phyloP scores from a whole-genome alignment of 2,329 filamentous ascomycete genomes.

The Colletotrichum coccodes region DNA sequence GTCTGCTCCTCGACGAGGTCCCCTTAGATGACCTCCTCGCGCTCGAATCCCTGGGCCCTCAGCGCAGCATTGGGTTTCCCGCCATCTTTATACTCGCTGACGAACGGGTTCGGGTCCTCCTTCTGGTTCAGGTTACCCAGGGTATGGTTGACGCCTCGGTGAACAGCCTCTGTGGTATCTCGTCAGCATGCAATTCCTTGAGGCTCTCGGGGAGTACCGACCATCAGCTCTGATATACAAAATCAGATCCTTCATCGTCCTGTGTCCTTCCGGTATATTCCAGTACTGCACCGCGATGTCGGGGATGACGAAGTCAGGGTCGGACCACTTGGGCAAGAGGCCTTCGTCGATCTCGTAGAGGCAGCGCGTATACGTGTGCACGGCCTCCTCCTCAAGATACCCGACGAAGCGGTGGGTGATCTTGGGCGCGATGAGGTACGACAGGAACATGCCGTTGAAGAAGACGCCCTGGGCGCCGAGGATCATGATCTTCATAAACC shows the following conservation, averaged over 20 bases:
- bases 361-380: slow-evolving; percentile 92
- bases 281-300: slow-evolving; percentile 93
- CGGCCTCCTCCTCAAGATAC: slow-evolving; percentile 96
- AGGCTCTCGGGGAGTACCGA: slow-evolving; percentile 7
- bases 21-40: slow-evolving; percentile 77
- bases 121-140: slow-evolving; percentile 87
- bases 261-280: slow-evolving; percentile 87
- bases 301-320: slow-evolving; percentile 77
- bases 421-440: slow-evolving; percentile 86
- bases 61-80: slow-evolving; percentile 74
- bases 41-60: slow-evolving; percentile 81
- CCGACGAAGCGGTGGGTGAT: slow-evolving; percentile 96
- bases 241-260: slow-evolving; percentile 87
- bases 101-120: slow-evolving; percentile 92
- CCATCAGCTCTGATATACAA: slow-evolving; percentile 86
- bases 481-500: slow-evolving; percentile 93
- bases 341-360: slow-evolving; percentile 88
- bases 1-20: not conserved
- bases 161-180: slow-evolving; percentile 74
- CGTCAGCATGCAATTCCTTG: not conserved
- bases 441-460: slow-evolving; percentile 92
- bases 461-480: slow-evolving; percentile 94
- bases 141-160: slow-evolving; percentile 96
- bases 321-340: slow-evolving; percentile 83
- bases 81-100: slow-evolving; percentile 80